phyloP scores from a whole-genome alignment of 176 grass and related monocot species.

The Musa troglodytarum region DNA sequence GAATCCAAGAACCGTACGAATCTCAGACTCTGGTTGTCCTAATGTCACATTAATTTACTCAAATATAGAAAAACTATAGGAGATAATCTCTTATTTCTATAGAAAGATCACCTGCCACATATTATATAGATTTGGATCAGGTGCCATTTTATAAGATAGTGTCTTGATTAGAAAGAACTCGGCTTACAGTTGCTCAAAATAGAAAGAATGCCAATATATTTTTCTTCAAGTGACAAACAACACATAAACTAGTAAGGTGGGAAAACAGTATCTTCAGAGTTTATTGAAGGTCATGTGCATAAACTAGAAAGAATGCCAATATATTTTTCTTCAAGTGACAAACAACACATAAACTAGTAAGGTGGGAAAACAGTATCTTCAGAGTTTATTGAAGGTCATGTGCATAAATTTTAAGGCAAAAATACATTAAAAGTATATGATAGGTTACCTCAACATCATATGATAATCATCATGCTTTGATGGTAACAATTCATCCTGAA shows the following conservation, averaged over 20 bases:
- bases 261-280: not conserved
- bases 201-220: not conserved
- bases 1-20: too few relatives aligned
- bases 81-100: too few relatives aligned
- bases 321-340: not conserved
- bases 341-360: too few relatives aligned
- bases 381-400: not conserved
- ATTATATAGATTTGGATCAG: too few relatives aligned
- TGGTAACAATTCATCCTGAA: slow-evolving; percentile 58
- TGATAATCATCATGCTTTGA: slow-evolving; percentile 69
- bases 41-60: too few relatives aligned
- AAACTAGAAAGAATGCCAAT: not conserved
- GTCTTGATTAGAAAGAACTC: too few relatives aligned
- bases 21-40: too few relatives aligned
- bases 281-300: not conserved
- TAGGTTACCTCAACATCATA: slow-evolving; percentile 62
- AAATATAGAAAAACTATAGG: too few relatives aligned
- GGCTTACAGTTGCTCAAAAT: not conserved
- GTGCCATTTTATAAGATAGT: too few relatives aligned
- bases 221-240: too few relatives aligned
- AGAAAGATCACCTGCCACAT: too few relatives aligned
- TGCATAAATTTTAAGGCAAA: slow-evolving; percentile 3
- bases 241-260: too few relatives aligned
- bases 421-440: not conserved
- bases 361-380: not conserved